These are phyloP conservation scores for Phytophthora colocasiae DNA, from an alignment of 352 stramenopile genomes.

Conservation along the genomic window DNA sequence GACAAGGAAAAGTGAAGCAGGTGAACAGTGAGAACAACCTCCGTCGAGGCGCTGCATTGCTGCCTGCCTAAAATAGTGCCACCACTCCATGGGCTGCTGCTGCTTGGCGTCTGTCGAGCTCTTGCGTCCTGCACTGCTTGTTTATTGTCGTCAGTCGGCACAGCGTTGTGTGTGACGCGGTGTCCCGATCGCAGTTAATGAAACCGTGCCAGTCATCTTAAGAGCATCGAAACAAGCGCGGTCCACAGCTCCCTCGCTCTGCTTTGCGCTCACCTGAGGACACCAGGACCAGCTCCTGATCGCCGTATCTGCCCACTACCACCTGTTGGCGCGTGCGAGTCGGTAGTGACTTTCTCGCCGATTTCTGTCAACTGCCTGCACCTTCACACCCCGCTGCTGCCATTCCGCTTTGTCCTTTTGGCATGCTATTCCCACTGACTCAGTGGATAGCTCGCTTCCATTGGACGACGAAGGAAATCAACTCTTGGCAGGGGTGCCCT, in stretches of 20 bases:
- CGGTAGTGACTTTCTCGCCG: conserved; percentile 5
- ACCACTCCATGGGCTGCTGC: conserved; percentile 24
- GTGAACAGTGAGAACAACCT: conserved; percentile 36
- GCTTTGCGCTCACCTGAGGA: conserved; percentile 13
- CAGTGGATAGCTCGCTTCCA: conserved; percentile 13
- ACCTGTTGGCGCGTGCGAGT: conserved; percentile 17
- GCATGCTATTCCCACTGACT: conserved; percentile 16
- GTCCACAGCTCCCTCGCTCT: conserved; percentile 16
- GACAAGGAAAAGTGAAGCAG: conserved; percentile 14
- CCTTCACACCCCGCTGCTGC: conserved; percentile 20
- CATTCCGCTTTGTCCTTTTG: conserved; percentile 20
- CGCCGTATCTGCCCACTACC: conserved; percentile 14
- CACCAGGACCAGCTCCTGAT: conserved; percentile 11
- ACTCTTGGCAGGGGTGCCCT: conserved; percentile 44
- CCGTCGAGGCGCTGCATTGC: conserved; percentile 38
- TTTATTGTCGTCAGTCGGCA: conserved; percentile 20
- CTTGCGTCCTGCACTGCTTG: conserved; percentile 37
- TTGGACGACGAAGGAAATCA: conserved; percentile 31
- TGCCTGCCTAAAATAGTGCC: conserved; percentile 43
- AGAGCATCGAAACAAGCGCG: conserved; percentile 11
- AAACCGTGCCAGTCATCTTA: conserved; percentile 27
- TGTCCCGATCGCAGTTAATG: conserved; percentile 12
- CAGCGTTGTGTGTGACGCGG: conserved; percentile 6
- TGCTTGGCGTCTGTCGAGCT: conserved; percentile 21
- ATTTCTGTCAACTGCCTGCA: conserved; percentile 26